phyloP scores from a whole-genome alignment of 73 alveolate genomes.

The Paramecium sonneborni region DNA sequence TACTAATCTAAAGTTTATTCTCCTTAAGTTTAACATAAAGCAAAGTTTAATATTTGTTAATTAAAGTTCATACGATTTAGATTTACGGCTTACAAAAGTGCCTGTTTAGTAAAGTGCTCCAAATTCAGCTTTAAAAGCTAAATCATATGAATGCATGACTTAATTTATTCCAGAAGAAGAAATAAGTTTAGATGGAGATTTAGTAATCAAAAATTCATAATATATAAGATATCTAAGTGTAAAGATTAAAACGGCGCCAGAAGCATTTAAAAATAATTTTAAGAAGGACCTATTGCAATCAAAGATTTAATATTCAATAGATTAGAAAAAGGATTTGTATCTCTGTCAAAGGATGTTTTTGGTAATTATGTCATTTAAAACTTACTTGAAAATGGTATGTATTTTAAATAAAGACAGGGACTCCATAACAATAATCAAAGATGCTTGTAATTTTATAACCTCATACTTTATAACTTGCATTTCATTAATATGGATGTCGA shows the following conservation, averaged over 20 bases:
- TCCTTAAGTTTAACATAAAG: not conserved
- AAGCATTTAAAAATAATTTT: conserved; percentile 69
- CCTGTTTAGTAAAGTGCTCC: not conserved
- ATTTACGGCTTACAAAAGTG: not conserved
- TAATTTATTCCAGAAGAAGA: not conserved
- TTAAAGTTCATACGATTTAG: not conserved
- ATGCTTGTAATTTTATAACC: conserved; percentile 62
- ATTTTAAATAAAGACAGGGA: not conserved
- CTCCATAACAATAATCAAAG: conserved; percentile 36
- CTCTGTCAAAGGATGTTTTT: conserved; percentile 75
- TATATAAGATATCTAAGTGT: conserved; percentile 36
- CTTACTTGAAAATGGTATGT: conserved; percentile 68
- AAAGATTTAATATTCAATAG: conserved; percentile 68
- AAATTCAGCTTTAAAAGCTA: not conserved
- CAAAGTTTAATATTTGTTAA: not conserved
- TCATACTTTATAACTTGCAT: conserved; percentile 66
- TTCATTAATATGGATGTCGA: conserved; percentile 78
- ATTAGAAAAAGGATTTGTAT: conserved; percentile 63
- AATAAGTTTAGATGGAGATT: not conserved
- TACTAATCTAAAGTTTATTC: not conserved
- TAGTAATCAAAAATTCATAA: not conserved
- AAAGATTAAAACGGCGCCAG: conserved; percentile 75
- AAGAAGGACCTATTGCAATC: conserved; percentile 69
- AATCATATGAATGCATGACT: not conserved
- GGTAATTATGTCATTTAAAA: conserved; percentile 81